Evolutionary conservation across 371 early-diverging fungal genomes (phyloP).

Genomic region (Apophysomyces variabilis): DNA sequence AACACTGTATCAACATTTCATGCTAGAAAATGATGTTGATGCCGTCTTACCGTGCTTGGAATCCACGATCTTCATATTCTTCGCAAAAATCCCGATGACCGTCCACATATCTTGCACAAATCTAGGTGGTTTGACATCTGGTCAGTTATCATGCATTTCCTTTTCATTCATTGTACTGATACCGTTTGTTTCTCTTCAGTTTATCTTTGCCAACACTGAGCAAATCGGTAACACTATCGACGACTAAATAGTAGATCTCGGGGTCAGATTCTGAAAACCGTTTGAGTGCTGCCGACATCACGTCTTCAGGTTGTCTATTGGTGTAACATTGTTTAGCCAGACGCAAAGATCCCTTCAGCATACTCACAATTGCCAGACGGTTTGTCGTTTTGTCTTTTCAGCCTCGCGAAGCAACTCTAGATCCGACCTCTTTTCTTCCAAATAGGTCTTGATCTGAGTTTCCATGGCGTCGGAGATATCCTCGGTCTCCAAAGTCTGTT

Average conservation of each 20-base stretch:
- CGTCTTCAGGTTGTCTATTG: constrained; percentile 44
- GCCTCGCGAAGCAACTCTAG: constrained; percentile 52
- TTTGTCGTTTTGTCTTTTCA: constrained; percentile 42
- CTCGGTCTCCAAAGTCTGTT: constrained; percentile 36
- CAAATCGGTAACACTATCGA: constrained; percentile 44
- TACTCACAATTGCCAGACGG: constrained; percentile 43
- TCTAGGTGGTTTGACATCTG: constrained; percentile 4
- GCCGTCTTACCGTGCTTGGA: constrained; percentile 25
- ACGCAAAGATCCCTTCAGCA: not conserved
- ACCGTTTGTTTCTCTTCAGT: constrained; percentile 25
- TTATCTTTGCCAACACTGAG: constrained; percentile 32
- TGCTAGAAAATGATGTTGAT: not conserved
- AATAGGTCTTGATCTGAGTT: constrained; percentile 48
- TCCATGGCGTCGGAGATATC: constrained; percentile 45
- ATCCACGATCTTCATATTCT: constrained; percentile 28
- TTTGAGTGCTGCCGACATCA: constrained; percentile 39
- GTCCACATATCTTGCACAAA: constrained; percentile 47
- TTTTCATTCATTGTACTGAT: not conserved
- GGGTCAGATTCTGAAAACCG: constrained; percentile 35
- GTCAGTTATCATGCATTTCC: too few relatives aligned
- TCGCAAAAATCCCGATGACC: constrained; percentile 41
- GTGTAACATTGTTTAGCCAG: not conserved
- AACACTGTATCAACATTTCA: constrained; percentile 21
- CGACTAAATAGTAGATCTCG: constrained; percentile 46
- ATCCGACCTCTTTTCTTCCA: constrained; percentile 55